phyloP scores from a whole-genome alignment of 257 asterid genomes.

The Solanum dulcamara region DNA sequence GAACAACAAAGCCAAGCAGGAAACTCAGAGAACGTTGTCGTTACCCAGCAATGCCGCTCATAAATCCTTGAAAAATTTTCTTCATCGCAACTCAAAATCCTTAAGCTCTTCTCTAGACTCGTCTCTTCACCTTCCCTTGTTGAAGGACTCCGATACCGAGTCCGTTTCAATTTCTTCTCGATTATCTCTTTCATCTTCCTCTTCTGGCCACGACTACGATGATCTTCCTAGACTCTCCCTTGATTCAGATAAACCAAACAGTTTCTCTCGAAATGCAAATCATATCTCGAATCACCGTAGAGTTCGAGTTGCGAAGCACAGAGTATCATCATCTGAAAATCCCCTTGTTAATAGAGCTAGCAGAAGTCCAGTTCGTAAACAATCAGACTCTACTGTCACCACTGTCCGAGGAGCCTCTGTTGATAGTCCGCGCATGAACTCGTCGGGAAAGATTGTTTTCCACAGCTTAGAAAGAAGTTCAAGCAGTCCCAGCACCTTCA shows the following conservation, averaged over 20 bases:
- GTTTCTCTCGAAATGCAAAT: slow-evolving; percentile 8
- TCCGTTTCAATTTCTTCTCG: slow-evolving; percentile 46
- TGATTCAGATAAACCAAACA: slow-evolving; percentile 41
- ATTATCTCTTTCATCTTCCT: slow-evolving; percentile 58
- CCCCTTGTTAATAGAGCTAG: slow-evolving; percentile 20
- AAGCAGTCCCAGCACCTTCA: slow-evolving; percentile 84
- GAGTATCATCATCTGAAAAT: slow-evolving; percentile 36
- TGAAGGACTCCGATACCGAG: slow-evolving; percentile 51
- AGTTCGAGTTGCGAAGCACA: slow-evolving; percentile 35
- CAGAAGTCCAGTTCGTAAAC: slow-evolving; percentile 38
- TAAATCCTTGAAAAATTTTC: slow-evolving; percentile 41
- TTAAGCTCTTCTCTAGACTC: slow-evolving; percentile 29
- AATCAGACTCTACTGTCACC: slow-evolving; percentile 5
- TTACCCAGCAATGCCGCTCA: not conserved
- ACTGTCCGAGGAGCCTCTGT: slow-evolving; percentile 40
- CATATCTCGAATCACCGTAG: slow-evolving; percentile 27
- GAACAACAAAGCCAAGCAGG: slow-evolving; percentile 32
- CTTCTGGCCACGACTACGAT: slow-evolving; percentile 70
- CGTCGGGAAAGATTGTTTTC: slow-evolving; percentile 81
- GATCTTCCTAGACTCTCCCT: slow-evolving; percentile 61
- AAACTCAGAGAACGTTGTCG: slow-evolving; percentile 30
- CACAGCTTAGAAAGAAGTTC: slow-evolving; percentile 91
- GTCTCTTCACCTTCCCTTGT: slow-evolving; percentile 41
- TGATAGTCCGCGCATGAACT: slow-evolving; percentile 93
- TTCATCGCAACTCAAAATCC: slow-evolving; percentile 53